Evolutionary conservation across 768 basidiomycete species (phyloP).

Genomic region (Mycena vulgaris): DNA sequence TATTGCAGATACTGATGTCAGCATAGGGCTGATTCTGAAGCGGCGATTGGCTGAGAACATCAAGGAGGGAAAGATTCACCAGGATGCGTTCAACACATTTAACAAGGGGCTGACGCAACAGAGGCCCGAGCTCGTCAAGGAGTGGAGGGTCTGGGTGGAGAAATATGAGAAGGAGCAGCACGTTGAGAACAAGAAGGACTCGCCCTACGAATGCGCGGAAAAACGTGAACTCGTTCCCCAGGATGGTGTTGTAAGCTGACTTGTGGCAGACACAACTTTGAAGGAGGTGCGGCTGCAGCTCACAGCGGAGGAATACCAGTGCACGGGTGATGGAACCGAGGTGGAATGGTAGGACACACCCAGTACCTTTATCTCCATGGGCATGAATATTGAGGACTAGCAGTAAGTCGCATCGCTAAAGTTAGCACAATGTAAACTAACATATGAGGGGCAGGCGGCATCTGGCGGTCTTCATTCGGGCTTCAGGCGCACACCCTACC

Average conservation of each 20-base stretch:
- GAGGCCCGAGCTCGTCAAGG: background rate
- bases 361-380: constrained; percentile 6
- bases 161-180: background rate
- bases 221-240: background rate
- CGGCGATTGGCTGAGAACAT: constrained; percentile 1
- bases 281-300: constrained; percentile 6
- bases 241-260: background rate
- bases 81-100: background rate
- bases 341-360: constrained; percentile 13
- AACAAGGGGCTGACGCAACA: background rate
- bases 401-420: background rate
- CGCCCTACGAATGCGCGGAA: constrained; percentile 14
- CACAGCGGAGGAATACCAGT: constrained; percentile 1
- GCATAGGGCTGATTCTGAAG: background rate
- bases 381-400: constrained; percentile 1
- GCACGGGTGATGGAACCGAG: constrained; percentile 1
- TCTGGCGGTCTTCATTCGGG: background rate
- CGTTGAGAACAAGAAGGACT: background rate
- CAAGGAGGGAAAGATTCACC: constrained; percentile 1
- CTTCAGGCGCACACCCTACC: background rate
- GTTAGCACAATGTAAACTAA: background rate
- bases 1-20: background rate
- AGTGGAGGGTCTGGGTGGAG: background rate
- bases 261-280: background rate
- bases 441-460: background rate